Evolutionary conservation across 768 basidiomycete species (phyloP), one percentile per base, ranked within the genome.

Genomic region (Suillus spraguei): DNA sequence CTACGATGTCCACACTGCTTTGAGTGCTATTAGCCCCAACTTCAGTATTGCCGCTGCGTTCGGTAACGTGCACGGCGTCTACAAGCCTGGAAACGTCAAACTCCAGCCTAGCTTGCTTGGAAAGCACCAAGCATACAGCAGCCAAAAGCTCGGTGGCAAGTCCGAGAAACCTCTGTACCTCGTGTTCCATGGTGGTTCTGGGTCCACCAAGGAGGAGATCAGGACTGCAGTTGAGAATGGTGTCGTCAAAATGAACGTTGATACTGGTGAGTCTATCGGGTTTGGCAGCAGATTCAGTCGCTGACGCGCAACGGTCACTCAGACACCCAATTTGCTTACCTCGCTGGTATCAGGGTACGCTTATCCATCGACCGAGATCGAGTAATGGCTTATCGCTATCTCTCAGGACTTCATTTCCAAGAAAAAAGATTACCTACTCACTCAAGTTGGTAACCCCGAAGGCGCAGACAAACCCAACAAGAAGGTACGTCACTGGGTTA

Each of bases 141-240:
- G 82, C 71, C 71, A 85, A 76, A 87, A 96, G 83, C 74, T 91
- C 66, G 85, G 84, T 58, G 82, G 85, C 53, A 81, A 83, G 67
- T 74, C 79, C 64, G 77, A 83, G 72, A 88, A 93, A 80, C 97
- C 97, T 67, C 80, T 97, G 92, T 98, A 90, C 87, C 92, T 99
- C 65, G 97, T 99, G 78, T 99, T 99, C 95, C 97, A 99, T 82
- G 97, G 97, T 79, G 97, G 97, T 67, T 99, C 97, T 60, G 97
- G 97, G 53, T 99, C 97, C 36, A 88, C 92, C 68, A 94, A 94
- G 80, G 91, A 96, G 53, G 97, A 99, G 80, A 99, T 99, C 80
- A 83, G 82, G 70, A 94, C 89, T 54, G 97, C 96, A 63, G 97
- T 99, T 68, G 72, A 79, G 60, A 85, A 96, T 76, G 97, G 97